Evolutionary conservation across 192 early-diverging fungal species (phyloP).

Genomic region (Linderina pennispora): DNA sequence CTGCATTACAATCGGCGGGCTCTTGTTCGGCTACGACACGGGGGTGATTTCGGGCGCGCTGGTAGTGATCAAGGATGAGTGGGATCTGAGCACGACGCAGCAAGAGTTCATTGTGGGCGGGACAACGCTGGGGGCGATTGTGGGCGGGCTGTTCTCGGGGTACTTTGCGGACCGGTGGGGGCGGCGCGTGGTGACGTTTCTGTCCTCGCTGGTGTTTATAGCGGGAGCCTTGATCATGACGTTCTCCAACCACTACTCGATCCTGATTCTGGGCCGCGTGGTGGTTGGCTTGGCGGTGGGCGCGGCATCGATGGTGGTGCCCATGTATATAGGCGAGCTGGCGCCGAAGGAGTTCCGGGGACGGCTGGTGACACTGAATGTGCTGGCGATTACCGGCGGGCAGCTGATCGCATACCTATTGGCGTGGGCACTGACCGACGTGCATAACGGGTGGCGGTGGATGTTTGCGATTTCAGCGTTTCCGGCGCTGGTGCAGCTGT

Average conservation of each 20-base stretch:
- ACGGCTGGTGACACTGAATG: conserved; percentile 52
- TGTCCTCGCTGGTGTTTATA: conserved; percentile 50
- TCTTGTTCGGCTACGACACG: conserved; percentile 52
- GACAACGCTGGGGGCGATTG: conserved; percentile 50
- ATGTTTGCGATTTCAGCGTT: conserved; percentile 49
- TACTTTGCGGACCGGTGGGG: conserved; percentile 60
- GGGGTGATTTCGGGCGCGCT: conserved; percentile 48
- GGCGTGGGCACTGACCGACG: conserved; percentile 52
- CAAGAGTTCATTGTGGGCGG: conserved; percentile 46
- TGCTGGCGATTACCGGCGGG: conserved; percentile 54
- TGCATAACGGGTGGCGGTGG: conserved; percentile 49
- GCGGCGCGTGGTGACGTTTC: conserved; percentile 44
- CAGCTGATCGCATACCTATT: conserved; percentile 57
- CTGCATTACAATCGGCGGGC: conserved; percentile 47
- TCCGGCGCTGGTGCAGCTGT: conserved; percentile 46
- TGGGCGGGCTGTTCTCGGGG: conserved; percentile 64
- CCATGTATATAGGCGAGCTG: conserved; percentile 53
- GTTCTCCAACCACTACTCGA: conserved; percentile 35
- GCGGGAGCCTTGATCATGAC: conserved; percentile 51
- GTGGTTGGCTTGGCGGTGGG: conserved; percentile 52
- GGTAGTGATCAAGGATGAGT: conserved; percentile 42
- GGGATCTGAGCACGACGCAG: conserved; percentile 37
- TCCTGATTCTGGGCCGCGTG: conserved; percentile 48
- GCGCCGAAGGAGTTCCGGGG: conserved; percentile 54
- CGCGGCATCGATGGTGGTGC: conserved; percentile 47